Evolutionary conservation across 139 green algal genomes (phyloP).

Genomic region (Limnomonas spitsbergensis): DNA sequence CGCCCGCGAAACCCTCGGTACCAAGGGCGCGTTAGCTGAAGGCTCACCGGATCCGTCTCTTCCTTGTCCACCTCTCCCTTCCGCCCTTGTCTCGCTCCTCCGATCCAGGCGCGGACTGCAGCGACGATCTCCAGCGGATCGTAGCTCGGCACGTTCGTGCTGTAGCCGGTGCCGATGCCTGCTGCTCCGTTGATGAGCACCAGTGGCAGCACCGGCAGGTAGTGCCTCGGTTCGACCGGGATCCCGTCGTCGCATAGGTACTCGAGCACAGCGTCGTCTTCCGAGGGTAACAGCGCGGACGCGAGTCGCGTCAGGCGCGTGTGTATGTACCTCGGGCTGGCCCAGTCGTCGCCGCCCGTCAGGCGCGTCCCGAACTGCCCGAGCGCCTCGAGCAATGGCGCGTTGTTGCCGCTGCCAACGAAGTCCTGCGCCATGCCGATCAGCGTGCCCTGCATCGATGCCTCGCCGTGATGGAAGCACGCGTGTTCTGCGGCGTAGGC

Average conservation of each 20-base stretch:
- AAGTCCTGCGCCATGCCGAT: constrained; percentile 38
- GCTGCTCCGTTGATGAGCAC: constrained; percentile 22
- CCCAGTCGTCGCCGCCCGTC: constrained; percentile 12
- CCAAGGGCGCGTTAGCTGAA: no score
- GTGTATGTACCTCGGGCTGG: constrained; percentile 32
- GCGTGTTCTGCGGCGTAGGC: constrained; percentile 15
- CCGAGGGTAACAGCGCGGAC: neutral
- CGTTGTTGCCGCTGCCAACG: constrained; percentile 28
- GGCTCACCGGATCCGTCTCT: neutral
- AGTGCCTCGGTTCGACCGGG: constrained; percentile 13
- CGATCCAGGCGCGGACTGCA: neutral
- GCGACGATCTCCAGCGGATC: constrained; percentile 3
- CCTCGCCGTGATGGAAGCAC: constrained; percentile 31
- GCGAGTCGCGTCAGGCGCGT: neutral
- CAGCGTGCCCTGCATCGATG: constrained; percentile 20
- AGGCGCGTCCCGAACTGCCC: constrained; percentile 30
- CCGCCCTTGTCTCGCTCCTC: neutral
- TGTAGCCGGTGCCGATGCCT: constrained; percentile 26
- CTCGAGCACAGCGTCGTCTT: constrained; percentile 12
- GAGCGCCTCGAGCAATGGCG: constrained; percentile 20
- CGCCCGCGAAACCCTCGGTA: neutral
- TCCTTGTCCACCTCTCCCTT: neutral
- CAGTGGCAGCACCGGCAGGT: constrained; percentile 21
- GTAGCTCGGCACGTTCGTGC: constrained; percentile 17
- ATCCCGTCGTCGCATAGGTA: constrained; percentile 5